These are phyloP conservation scores for Cladophialophora chaetospira DNA, from an alignment of 2,329 filamentous ascomycete species.

Conservation along the genomic window DNA sequence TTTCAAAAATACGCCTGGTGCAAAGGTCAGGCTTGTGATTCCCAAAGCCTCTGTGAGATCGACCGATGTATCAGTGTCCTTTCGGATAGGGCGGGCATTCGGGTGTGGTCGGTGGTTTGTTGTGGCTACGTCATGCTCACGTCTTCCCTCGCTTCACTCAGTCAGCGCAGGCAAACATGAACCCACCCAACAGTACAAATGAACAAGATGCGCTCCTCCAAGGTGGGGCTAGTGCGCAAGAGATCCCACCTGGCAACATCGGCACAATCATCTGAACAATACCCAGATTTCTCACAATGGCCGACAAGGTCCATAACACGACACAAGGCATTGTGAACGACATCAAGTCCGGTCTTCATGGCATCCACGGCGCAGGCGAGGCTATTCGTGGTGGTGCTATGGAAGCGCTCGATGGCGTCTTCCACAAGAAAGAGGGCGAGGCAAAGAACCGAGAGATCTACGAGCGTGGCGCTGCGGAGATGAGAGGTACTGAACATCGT, in stretches of 20 bases:
- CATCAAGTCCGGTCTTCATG: conserved; percentile 21
- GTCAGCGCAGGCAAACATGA: background rate
- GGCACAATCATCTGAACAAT: background rate
- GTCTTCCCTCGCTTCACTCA: background rate
- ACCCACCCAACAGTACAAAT: background rate
- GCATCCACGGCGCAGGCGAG: conserved; percentile 44
- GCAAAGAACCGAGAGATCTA: conserved; percentile 42
- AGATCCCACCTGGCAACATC: background rate
- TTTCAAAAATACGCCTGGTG: too few species aligned
- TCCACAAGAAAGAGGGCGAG: conserved; percentile 41
- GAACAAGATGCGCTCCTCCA: background rate
- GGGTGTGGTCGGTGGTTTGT: background rate
- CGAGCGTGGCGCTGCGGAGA: conserved; percentile 34
- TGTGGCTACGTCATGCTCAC: conserved; percentile 8
- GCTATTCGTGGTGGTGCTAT: conserved; percentile 43
- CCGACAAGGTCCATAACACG: conserved; percentile 7
- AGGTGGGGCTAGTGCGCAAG: background rate
- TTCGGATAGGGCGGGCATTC: background rate
- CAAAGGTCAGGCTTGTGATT: too few species aligned
- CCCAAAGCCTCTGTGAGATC: too few species aligned
- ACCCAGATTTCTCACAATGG: background rate
- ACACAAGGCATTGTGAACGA: conserved; percentile 12
- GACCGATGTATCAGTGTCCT: too few species aligned
- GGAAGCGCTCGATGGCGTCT: conserved; percentile 43
- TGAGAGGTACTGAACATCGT: conserved; percentile 11